Evolutionary conservation across 108 stramenopile genomes (phyloP), one percentile per base, ranked within the genome.

Genomic region (Mediolabrus comicus): DNA sequence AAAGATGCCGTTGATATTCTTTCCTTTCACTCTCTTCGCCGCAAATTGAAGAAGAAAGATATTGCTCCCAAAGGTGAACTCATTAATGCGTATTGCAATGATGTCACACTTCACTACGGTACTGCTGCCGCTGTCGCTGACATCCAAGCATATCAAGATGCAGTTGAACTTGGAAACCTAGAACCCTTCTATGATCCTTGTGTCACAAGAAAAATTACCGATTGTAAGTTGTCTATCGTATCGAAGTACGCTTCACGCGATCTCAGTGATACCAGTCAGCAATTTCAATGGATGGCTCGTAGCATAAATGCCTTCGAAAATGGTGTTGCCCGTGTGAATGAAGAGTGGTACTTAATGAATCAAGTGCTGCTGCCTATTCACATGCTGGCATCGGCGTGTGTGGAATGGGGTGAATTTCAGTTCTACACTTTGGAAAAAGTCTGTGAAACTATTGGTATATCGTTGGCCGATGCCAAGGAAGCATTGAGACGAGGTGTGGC

Each of bases 101-200:
- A 56, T 30, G 22, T 34, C 16, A 19, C 53, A 13, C 19, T 72
- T 53, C 19, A 10, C 33, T 49, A 30, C 41, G 55, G 62, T 8
- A 62, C 38, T 12, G 62, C 62, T 16, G 62, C 71, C 1, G 29
- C 54, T 9, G 12, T 75, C 43, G 74, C 74, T 28, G 74, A 75
- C 2, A 62, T 60, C 13, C 67, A 75, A 58, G 74, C 67, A 4
- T 75, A 75, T 59, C 59, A 69, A 52, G 74, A 75, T 61, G 59
- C 67, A 31, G 16, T 61, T 19, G 74, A 75, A 31, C 60, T 75
- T 24, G 34, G 74, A 26, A 36, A 11, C 11, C 10, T 61, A 4
- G 74, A 52, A 11, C 27, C 51, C 12, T 59, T 30, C 24, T 17
- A 14, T 27, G 36, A 28, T 14, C 51, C 52, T 33, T 59, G 33